Evolutionary conservation across 106 monocot genomes (phyloP).

Genomic region (Xerophyta viscosa): DNA sequence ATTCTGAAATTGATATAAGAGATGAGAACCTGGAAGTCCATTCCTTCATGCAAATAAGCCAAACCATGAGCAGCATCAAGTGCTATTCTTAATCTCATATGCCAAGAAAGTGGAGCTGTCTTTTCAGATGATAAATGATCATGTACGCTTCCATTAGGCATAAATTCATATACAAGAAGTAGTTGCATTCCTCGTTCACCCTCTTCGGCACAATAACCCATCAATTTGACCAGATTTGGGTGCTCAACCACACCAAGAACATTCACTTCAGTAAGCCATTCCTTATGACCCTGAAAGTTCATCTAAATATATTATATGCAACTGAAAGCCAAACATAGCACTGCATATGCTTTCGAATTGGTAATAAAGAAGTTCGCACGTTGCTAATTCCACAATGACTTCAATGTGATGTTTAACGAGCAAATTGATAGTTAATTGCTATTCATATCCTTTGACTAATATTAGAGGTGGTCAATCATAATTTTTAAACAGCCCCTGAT

Average conservation of each 20-base stretch:
- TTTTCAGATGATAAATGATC: constrained; percentile 2
- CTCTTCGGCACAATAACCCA: constrained; percentile 8
- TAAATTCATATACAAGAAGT: constrained; percentile 5
- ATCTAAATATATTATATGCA: too few relatives aligned
- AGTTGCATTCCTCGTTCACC: constrained; percentile 4
- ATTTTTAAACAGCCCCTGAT: too few relatives aligned
- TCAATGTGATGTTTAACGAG: too few relatives aligned
- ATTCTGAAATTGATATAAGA: too few relatives aligned
- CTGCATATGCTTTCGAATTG: too few relatives aligned
- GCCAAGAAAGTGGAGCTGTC: background rate
- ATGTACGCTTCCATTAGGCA: constrained; percentile 7
- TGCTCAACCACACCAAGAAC: constrained; percentile 6
- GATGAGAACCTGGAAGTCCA: constrained; percentile 7
- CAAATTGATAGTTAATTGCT: too few relatives aligned
- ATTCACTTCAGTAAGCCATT: constrained; percentile 6
- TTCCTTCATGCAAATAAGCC: constrained; percentile 4
- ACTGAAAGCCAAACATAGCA: too few relatives aligned
- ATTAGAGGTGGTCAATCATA: too few relatives aligned
- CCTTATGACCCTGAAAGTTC: constrained; percentile 3
- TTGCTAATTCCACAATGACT: too few relatives aligned
- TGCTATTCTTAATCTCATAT: constrained; percentile 6
- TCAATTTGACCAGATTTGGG: constrained; percentile 4
- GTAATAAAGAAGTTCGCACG: too few relatives aligned
- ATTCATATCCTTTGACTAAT: too few relatives aligned
- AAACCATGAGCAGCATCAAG: constrained; percentile 4